Evolutionary conservation across 495 filamentous ascomycete species (phyloP).

Genomic region (Tuber calosporum): DNA sequence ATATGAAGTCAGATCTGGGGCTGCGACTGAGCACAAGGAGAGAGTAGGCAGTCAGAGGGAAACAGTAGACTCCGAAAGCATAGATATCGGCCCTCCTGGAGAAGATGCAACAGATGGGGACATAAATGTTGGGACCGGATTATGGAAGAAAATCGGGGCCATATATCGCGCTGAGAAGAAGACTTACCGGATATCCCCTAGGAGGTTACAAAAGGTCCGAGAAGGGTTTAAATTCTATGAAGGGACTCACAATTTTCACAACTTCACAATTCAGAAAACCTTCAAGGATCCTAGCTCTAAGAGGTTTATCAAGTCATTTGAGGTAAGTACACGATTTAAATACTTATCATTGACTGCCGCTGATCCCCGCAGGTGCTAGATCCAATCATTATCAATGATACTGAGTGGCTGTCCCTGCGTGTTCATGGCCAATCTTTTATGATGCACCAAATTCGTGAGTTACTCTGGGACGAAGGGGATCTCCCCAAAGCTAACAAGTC

Average conservation of each 20-base stretch:
- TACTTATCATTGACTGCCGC: neutral
- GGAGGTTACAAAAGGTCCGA: conserved; percentile 65
- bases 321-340: conserved; percentile 43
- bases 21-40: conserved; percentile 2
- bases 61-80: conserved; percentile 7
- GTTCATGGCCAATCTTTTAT: conserved; percentile 98
- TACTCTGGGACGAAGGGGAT: neutral
- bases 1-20: conserved; percentile 44
- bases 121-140: conserved; percentile 16
- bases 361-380: conserved; percentile 43
- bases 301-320: conserved; percentile 83
- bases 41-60: conserved; percentile 6
- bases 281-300: conserved; percentile 72
- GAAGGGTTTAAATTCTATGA: conserved; percentile 61
- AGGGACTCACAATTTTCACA: conserved; percentile 86
- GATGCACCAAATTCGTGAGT: conserved; percentile 99
- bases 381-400: conserved; percentile 78
- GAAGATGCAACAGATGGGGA: conserved; percentile 27
- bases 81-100: conserved; percentile 36
- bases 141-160: conserved; percentile 62
- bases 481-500: neutral
- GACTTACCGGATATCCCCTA: conserved; percentile 67
- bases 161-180: conserved; percentile 71
- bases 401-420: conserved; percentile 89
- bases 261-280: conserved; percentile 87